Evolutionary conservation across 1,284 basidiomycete species (phyloP), one percentile per base, ranked within the genome.

Genomic region (Leccinum subrobustum): DNA sequence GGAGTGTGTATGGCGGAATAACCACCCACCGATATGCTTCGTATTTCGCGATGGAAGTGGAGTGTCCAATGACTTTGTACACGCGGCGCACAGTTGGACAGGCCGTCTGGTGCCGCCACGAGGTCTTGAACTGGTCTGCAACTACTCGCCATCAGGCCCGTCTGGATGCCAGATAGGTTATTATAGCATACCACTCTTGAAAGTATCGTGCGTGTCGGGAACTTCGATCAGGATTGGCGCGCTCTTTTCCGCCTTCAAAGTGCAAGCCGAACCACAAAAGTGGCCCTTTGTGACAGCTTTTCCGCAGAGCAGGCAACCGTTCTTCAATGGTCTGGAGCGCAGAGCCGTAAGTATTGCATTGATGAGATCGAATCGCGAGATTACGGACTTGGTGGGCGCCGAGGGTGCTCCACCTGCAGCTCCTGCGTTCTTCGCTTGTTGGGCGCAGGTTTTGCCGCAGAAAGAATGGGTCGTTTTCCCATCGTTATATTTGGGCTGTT

Each of bases 121-220:
- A 85, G 52, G 79, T 62, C 65, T 82, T 84, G 75, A 88, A 88
- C 64, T 88, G 87, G 63, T 84, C 83, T 29, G 78, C 74, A 33
- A 87, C 87, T 88, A 60, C 3, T 44, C 4, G 7, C 42, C 12
- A 37, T 69, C 55, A 73, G 63, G 59, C 14, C 31, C 33, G 1
- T 53, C 35, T 35, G 14, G 2, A 20, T 16, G 39, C 29, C 20
- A 6, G 6, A 11, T 3, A 14, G 52, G 47, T 42, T 18, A 55
- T 50, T 5, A 53, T 37, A 29, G 71, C 81, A 39, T 67, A 87
- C 86, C 85, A 60, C 80, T 86, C 69, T 78, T 80, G 74, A 87
- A 88, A 0, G 84, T 86, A 27, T 77, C 78, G 69, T 88, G 85
- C 16, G 77, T 79, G 47, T 70, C 71, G 39, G 82, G 84, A n/a